phyloP scores from a whole-genome alignment of 139 green algal genomes.

The Coelastrella sp. region DNA sequence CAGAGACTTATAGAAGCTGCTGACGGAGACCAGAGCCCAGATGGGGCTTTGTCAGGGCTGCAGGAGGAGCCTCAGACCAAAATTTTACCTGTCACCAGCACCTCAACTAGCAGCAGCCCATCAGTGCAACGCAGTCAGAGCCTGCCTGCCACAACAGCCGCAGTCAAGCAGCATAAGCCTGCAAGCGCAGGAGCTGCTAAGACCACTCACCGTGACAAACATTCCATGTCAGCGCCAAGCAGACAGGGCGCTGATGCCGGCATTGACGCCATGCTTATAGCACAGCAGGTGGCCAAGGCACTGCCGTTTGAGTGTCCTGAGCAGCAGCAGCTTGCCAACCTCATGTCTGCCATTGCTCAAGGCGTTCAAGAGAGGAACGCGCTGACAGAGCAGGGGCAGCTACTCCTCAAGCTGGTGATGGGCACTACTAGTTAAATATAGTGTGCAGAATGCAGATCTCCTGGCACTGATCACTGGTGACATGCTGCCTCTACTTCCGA shows the following conservation, averaged over 20 bases:
- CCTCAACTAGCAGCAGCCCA: background rate
- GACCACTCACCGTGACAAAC: background rate
- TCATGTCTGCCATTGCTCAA: constrained; percentile 12
- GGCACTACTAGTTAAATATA: background rate
- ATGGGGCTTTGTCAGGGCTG: background rate
- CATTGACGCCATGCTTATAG: background rate
- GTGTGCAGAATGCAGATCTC: background rate
- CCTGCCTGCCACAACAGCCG: background rate
- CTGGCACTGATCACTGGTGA: too few species aligned
- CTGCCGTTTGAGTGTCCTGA: background rate
- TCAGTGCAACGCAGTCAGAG: background rate
- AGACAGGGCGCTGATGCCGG: background rate
- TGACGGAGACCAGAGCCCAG: background rate
- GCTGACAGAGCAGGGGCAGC: constrained; percentile 21
- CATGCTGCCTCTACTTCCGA: too few species aligned
- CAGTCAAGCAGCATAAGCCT: background rate
- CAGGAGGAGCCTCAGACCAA: background rate
- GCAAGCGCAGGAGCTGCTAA: background rate
- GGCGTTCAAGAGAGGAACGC: constrained; percentile 29
- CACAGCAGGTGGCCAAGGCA: background rate
- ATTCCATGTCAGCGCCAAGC: background rate
- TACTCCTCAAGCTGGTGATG: constrained; percentile 29
- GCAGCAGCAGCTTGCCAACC: constrained; percentile 6
- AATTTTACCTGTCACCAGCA: too few species aligned
- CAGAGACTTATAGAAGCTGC: background rate